Evolutionary conservation across 164 flowering plant genomes (phyloP).

Genomic region (Tinospora cordifolia): DNA sequence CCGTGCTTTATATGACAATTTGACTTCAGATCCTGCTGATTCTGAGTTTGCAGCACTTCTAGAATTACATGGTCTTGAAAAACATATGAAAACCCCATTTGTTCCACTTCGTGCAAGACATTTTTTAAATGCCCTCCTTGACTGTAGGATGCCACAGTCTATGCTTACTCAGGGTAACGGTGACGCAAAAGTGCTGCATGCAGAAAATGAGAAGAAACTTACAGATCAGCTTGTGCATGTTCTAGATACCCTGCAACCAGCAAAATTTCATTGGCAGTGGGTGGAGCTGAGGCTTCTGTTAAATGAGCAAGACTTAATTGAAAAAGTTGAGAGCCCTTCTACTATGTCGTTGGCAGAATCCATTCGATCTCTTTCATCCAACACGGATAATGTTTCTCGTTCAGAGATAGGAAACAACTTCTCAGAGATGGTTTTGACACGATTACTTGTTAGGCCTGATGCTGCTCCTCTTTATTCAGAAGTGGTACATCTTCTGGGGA

Average conservation of each 20-base stretch:
- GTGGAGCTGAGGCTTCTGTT: constrained; percentile 88
- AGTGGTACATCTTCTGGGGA: constrained; percentile 79
- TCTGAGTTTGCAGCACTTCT: constrained; percentile 76
- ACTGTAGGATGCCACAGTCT: constrained; percentile 59
- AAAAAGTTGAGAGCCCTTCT: constrained; percentile 46
- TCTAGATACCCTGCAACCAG: constrained; percentile 80
- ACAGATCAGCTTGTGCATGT: constrained; percentile 72
- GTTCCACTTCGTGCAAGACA: constrained; percentile 92
- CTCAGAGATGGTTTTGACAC: constrained; percentile 65
- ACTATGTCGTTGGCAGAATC: constrained; percentile 63
- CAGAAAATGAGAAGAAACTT: constrained; percentile 59
- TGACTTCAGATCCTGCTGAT: constrained; percentile 70
- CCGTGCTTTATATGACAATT: constrained; percentile 55
- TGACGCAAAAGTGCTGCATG: constrained; percentile 35
- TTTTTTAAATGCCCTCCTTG: constrained; percentile 73
- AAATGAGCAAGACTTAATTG: constrained; percentile 81
- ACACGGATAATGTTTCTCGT: constrained; percentile 45
- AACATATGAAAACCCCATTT: constrained; percentile 50
- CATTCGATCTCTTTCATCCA: constrained; percentile 56
- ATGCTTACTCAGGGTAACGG: constrained; percentile 32
- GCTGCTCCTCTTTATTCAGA: constrained; percentile 92
- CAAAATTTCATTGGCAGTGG: constrained; percentile 99
- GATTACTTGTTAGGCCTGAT: constrained; percentile 93
- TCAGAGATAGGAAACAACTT: constrained; percentile 81
- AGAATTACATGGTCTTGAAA: constrained; percentile 55